Base-by-base conservation (phyloP, 176 grass and related monocot species). In the Avena sativa region DNA sequence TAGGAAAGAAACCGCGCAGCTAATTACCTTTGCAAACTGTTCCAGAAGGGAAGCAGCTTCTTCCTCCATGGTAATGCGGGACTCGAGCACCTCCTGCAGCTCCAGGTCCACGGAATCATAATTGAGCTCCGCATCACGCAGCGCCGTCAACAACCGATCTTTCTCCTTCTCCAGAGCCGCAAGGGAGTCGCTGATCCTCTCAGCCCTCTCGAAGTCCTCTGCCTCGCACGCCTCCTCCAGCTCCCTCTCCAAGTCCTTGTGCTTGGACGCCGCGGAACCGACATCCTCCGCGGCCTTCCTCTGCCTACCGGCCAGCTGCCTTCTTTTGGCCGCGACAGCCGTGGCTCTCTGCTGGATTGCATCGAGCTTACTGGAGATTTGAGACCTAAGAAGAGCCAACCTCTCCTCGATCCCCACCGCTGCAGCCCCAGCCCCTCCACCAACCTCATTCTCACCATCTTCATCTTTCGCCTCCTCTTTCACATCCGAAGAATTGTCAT, bases 201-300 rank as follows among this genome's bases (percentile, higher is more conserved):
- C 97, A 1, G 97, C 97, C 34, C 43, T 96, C 80, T 99, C 97
- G 23, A 99, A 96, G 69, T 94, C 94, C 75, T 99, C 97, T 0
- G 94, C 65, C 77, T 99, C 97, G 3, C 97, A 99, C 20, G 92
- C 94, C 89, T 90, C 88, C 90, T 99, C 94, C 36, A 99, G 71
- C 85, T 99, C 92, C 76, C 66, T 96, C 83, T 99, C 97, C 85
- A 99, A 49, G 75, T 99, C 97, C 82, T 89, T 94, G 59, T 94
- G 89, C 60, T 62, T 96, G 26, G 84, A 64, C 0, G 73, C 87
- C 0, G 84, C 89, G 0, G 86, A 84, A 21, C 87, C 84, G 19
- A 83, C 87, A 0, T 91, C 91, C 59, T 94, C 92, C 5, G 81
- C 87, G 9, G 83, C 89, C 63, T 93, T 94, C 84, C 92, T 91